Evolutionary conservation across 2,329 filamentous ascomycete species (phyloP), one percentile per base, ranked within the genome.

Genomic region (Cercospora nicotianae): DNA sequence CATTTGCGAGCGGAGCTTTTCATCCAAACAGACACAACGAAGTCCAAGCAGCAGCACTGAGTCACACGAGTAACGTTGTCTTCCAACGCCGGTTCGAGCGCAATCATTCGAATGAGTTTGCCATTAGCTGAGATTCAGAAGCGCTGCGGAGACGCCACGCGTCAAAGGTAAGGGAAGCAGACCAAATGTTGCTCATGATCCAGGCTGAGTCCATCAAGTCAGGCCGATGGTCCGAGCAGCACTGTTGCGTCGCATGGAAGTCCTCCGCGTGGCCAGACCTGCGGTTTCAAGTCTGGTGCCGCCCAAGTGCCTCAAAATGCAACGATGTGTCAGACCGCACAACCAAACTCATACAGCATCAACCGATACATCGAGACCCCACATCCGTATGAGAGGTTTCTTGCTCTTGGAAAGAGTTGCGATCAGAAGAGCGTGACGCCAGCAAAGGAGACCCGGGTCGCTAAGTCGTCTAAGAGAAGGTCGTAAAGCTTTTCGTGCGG

Each of bases 61-160:
- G n/a, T 55, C 60, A 23, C 45, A 20, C 23, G 26, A 39, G 33
- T 23, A 55, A 26, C 48, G 2, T 2, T 13, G 2, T 5, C 23
- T 26, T 30, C 33, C 20, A 23, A 13, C 16, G 33, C 26, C 42
- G 39, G 23, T 51, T 23, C 12, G 45, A 51, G 45, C 45, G 45
- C 45, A 13, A 5, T 51, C 45, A 12, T 16, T 31, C 63, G 63
- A 20, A 69, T 69, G 67, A 61, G 20, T 28, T 61, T 60, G 60
- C 60, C 67, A 31, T 64, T 60, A 53, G 64, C 64, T 42, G 63
- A 66, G 26, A 65, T 65, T 26, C 60, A 28, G 30, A 60, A 48
- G 18, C 60, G 26, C 13, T 51, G 42, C 48, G 64, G 57, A 18
- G 60, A 53, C 60, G 36, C 28, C 23, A 60, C 18, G n/a, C 10